Evolutionary conservation across 2,329 filamentous ascomycete genomes (phyloP), one percentile per base, ranked within the genome.

Genomic region (Onygenales sp.): DNA sequence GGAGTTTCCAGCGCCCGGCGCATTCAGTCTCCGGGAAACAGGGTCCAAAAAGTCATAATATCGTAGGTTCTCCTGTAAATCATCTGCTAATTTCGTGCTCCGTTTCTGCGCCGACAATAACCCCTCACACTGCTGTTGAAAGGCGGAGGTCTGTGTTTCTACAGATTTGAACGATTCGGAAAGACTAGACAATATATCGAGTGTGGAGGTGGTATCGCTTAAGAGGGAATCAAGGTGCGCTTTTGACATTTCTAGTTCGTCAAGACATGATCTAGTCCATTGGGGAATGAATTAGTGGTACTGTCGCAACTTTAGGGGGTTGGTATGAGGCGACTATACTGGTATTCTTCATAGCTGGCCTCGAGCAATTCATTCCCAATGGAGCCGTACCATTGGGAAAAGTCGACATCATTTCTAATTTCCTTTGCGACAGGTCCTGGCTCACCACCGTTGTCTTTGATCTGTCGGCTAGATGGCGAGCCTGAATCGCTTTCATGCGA

Each of bases 11-110:
- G 92, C 91, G 1, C 91, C 90, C 0, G 93, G 91, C 0, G 91
- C 91, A 74, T 97, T 97, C 54, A 98, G 81, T 11, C 90, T 82
- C 52, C 91, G 81, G 0, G 90, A 95, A 56, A 92, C 90, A 46
- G 86, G 90, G 58, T 98, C 93, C 5, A 98, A 79, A 65, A 95
- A 96, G 17, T 87, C 83, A 68, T 98, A 98, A 70, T 95, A 96
- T 65, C 91, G 85, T n/a, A 96, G 75, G 61, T 96, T 94, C 27
- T 88, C 87, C 31, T 88, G 86, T 53, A 98, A 86, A 54, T 90
- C 85, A 59, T 94, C 83, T 2, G 90, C 89, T 42, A 98, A 78
- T 59, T 79, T 80, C 57, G 88, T 84, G 42, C 96, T 78, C 27
- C 87, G 83, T 61, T 80, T 82, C 71, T 97, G 90, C 62, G 95